Evolutionary conservation across 345 rosid species (phyloP), one percentile per base, ranked within the genome.

Genomic region (Microthlaspi erraticum): DNA sequence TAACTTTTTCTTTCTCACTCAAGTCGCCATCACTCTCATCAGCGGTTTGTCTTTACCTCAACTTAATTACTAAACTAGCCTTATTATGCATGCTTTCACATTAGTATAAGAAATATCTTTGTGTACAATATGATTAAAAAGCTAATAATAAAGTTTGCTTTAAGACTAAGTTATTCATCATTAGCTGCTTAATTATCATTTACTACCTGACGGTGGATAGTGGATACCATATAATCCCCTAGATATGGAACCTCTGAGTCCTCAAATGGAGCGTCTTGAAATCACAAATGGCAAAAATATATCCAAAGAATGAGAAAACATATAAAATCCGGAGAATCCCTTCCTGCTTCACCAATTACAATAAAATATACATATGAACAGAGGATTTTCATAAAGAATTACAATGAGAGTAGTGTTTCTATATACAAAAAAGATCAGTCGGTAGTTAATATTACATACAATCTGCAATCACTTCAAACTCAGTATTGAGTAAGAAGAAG

Each of bases 381-480:
- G 7, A 63, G 26, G 11, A 32, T 33, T 43, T 11, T 33, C 18
- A 18, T 10, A 51, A 16, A 67, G 33, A 46, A 23, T 64, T 72
- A 64, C 77, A 72, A 19, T 45, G 42, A 43, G 34, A 63, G 10
- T 34, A 43, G 5, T 63, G 49, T 46, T 57, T 65, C 38, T 53
- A 67, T 68, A 53, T 68, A 74, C 63, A 67, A 53, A 66, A 66
- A 43, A 20, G 43, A 68, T 52, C 18, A 74, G 64, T 67, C 29
- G 43, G 63, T 52, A 67, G 57, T 75, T 45, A 67, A 33, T 42
- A 34, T 53, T 52, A 68, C 59, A 68, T 53, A 46, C 69, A 68
- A 75, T 36, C 78, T 68, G 43, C 73, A 68, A 19, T 50, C 67
- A 74, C 72, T 56, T 57, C 60, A 56, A 64, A 45, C 65, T 64